Evolutionary conservation across 768 basidiomycete species (phyloP), one percentile per base, ranked within the genome.

Genomic region (Lactarius akahatsu): DNA sequence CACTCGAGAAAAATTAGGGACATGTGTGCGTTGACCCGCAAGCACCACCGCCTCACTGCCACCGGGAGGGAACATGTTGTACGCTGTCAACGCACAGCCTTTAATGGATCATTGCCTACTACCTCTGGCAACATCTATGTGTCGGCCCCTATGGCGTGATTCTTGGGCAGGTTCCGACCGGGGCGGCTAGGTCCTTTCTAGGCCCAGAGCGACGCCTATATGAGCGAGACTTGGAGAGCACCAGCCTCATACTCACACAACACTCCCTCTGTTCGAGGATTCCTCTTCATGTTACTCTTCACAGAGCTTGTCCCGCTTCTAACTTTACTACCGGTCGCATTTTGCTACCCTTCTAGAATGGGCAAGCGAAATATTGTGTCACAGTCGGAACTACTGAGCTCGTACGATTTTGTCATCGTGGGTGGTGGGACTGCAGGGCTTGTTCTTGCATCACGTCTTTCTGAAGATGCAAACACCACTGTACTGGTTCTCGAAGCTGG

Each of bases 341-440:
- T 45, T 57, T 23, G 40, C 40, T 55, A 45, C 32, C 55, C 50
- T 26, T 3, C 34, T 18, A 64, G 70, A 1, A 63, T 71, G 61
- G 62, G 65, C 68, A 71, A 71, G 45, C 77, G 81, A 30, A 79
- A 78, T 63, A 80, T 82, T 70, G 76, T 83, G 58, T 72, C 77
- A 61, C 72, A 78, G 40, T 76, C 77, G 43, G 74, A 78, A 43
- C 72, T 81, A 47, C 76, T 78, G 8, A 65, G 70, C 52, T 71
- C 80, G 0, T 87, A 83, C 71, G 86, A 87, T 77, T 86, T 83
- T 72, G 79, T 88, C 63, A 78, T 82, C 69, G 78, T 76, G 20
- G 82, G 82, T 58, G 82, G 83, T 57, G 82, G 82, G 32, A 76
- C 81, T 34, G 80, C 79, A 20, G 83, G 83, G 18, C 76, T 82